These are phyloP conservation scores for Wallacemonas sp. DNA, from an alignment of 208 protist species.

Conservation along the genomic window DNA sequence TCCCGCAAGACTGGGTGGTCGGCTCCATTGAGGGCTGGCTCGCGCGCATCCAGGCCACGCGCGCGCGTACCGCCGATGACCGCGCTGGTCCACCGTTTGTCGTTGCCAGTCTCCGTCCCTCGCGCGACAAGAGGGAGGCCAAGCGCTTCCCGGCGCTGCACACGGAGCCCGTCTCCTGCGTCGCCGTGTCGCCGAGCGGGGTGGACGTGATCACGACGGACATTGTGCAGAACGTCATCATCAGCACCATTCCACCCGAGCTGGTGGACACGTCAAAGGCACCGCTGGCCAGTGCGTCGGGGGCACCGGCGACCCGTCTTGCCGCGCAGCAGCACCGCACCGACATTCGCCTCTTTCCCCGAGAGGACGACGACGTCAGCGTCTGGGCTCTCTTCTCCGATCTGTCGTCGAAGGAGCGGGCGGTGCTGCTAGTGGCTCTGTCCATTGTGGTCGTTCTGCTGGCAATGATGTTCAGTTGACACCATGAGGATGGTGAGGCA, in stretches of 20 bases:
- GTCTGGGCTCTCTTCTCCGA: not conserved
- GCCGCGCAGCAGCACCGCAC: not conserved
- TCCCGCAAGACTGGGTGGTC: constrained; percentile 61
- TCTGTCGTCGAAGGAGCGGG: not conserved
- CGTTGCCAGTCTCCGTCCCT: not conserved
- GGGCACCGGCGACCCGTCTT: too few species aligned
- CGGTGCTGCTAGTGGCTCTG: not conserved
- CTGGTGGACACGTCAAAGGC: not conserved
- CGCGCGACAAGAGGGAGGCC: constrained; percentile 16
- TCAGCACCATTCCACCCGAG: constrained; percentile 49
- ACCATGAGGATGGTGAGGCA: not conserved
- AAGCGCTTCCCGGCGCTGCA: constrained; percentile 53
- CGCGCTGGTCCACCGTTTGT: not conserved
- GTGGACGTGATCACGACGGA: constrained; percentile 71
- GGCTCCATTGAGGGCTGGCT: constrained; percentile 73
- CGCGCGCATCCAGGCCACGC: constrained; percentile 11
- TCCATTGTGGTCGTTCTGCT: constrained; percentile 9
- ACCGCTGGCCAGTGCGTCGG: too few species aligned
- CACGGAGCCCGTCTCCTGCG: constrained; percentile 73
- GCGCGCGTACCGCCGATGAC: not conserved
- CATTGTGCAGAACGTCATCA: constrained; percentile 81
- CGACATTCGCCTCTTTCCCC: constrained; percentile 5
- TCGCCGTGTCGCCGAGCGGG: constrained; percentile 65
- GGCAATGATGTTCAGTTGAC: constrained; percentile 14
- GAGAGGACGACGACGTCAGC: not conserved